Evolutionary conservation across 371 early-diverging fungal genomes (phyloP).

Genomic region (Lichtheimia ramosa): DNA sequence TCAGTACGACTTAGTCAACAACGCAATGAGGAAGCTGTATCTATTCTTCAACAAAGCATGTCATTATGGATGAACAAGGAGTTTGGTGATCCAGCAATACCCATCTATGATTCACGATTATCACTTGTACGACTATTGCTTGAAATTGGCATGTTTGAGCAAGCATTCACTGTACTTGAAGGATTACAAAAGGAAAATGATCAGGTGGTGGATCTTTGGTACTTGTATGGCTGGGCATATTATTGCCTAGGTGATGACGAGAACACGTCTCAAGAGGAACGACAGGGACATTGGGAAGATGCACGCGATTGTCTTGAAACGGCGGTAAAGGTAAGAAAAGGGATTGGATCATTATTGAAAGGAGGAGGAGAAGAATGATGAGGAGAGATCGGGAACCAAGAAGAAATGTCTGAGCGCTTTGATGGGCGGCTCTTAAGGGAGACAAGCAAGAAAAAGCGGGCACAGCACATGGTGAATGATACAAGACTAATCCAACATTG

Average conservation of each 20-base stretch:
- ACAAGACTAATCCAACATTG: constrained; percentile 10
- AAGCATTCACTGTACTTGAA: constrained; percentile 80
- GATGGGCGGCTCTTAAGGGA: background rate
- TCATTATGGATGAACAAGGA: constrained; percentile 76
- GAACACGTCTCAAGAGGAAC: constrained; percentile 47
- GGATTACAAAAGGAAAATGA: constrained; percentile 88
- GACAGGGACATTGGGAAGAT: constrained; percentile 61
- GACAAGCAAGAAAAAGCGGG: constrained; percentile 3
- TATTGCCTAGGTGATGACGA: constrained; percentile 77
- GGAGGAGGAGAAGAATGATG: background rate
- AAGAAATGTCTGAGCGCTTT: background rate
- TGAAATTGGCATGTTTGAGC: constrained; percentile 77
- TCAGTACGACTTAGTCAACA: constrained; percentile 89
- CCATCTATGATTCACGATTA: constrained; percentile 82
- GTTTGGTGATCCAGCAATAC: constrained; percentile 59
- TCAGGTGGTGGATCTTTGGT: constrained; percentile 89
- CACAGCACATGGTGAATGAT: background rate
- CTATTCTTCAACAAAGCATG: constrained; percentile 67
- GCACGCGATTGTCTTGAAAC: constrained; percentile 78
- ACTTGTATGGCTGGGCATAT: constrained; percentile 92
- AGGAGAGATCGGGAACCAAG: background rate
- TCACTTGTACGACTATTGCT: constrained; percentile 77
- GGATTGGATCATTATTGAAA: background rate
- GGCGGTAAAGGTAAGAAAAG: constrained; percentile 61
- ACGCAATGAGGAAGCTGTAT: constrained; percentile 78